phyloP scores from a whole-genome alignment of 164 flowering plant genomes.

The Aristolochia contorta region DNA sequence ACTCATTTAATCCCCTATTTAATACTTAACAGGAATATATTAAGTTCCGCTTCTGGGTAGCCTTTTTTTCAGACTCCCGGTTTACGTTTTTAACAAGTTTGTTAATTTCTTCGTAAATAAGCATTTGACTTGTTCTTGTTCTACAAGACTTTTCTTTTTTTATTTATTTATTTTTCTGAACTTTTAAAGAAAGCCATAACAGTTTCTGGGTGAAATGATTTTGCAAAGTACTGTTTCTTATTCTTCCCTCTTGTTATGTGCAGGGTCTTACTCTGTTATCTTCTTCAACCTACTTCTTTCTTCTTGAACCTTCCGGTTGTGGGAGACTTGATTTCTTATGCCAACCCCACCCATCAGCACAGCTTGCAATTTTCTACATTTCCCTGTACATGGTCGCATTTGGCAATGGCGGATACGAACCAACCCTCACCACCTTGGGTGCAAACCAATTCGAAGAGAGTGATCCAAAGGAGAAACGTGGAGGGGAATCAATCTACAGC shows the following conservation, averaged over 20 bases:
- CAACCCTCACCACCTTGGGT: constrained; percentile 82
- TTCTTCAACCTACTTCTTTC: constrained; percentile 48
- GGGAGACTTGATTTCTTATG: constrained; percentile 39
- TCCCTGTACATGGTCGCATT: constrained; percentile 69
- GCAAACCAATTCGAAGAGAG: constrained; percentile 90
- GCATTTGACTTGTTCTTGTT: no score
- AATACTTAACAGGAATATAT: no score
- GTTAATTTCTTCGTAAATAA: no score
- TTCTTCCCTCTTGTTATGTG: neutral
- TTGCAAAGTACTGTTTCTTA: no score
- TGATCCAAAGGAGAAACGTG: constrained; percentile 45
- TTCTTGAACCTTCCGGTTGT: constrained; percentile 70
- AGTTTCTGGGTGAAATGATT: no score
- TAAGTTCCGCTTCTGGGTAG: no score
- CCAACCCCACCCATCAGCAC: constrained; percentile 37
- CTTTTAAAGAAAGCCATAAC: no score
- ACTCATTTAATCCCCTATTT: no score
- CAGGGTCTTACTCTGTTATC: constrained; percentile 76
- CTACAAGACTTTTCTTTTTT: no score
- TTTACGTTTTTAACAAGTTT: no score
- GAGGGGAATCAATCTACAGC: constrained; percentile 80
- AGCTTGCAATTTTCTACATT: constrained; percentile 51
- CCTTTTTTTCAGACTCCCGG: no score
- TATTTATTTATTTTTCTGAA: no score
- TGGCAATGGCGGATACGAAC: constrained; percentile 96